Conservation (phyloP, 1,284 basidiomycete genomes). For the Microbotryum silenes-acaulis region DNA sequence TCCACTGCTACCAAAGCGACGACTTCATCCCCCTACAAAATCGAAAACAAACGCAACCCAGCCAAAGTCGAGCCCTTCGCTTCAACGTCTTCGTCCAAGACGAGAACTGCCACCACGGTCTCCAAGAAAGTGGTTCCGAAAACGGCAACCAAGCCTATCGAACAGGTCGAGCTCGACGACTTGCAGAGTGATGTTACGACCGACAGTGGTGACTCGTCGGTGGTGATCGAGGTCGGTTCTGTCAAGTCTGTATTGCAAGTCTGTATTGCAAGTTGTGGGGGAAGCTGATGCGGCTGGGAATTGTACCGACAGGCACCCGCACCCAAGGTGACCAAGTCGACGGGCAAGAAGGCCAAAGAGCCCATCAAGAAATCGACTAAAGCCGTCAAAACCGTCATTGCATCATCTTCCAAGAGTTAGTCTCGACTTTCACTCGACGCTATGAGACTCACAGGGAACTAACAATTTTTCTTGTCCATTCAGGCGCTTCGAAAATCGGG, state of each 20-base stretch:
- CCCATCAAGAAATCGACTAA: background rate
- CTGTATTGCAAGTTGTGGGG: background rate
- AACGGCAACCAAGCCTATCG: background rate
- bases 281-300: background rate
- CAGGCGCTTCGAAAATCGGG: background rate
- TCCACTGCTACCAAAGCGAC: background rate
- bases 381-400: background rate
- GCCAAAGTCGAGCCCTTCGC: background rate
- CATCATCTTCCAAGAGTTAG: background rate
- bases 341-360: no score
- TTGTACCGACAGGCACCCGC: background rate
- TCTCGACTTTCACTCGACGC: background rate
- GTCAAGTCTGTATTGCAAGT: background rate
- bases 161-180: constrained; percentile 1
- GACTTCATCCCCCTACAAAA: background rate
- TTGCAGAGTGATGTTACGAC: constrained; percentile 3
- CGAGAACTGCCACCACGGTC: background rate
- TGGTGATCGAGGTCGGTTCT: background rate
- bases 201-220: background rate
- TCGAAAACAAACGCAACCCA: background rate
- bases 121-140: background rate
- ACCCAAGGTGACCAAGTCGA: background rate
- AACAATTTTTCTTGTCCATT: constrained; percentile 2
- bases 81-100: background rate
- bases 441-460: background rate